Evolutionary conservation across 208 protist species (phyloP).

Genomic region (Crithidia acanthocephali): DNA sequence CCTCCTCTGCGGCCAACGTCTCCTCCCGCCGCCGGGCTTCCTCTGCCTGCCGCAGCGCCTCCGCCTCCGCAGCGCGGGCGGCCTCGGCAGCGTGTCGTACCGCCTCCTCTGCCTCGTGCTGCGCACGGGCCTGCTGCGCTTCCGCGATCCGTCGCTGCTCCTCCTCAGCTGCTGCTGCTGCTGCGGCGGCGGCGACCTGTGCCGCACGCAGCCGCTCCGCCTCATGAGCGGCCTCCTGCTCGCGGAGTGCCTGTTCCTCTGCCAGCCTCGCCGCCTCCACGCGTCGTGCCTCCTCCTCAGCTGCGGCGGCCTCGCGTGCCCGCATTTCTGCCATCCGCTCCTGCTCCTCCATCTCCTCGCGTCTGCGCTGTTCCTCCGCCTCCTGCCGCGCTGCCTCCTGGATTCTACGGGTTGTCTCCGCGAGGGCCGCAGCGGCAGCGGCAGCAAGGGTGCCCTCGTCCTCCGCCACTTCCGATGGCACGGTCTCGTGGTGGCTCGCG

Average conservation of each 20-base stretch:
- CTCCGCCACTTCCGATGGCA: not conserved
- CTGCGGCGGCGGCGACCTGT: no score
- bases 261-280: not conserved
- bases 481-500: not conserved
- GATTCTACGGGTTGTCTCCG: not conserved
- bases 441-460: not conserved
- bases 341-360: constrained; percentile 1
- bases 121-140: constrained; percentile 7
- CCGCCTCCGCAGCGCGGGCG: constrained; percentile 10
- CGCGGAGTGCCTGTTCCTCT: not conserved
- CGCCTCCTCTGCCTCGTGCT: constrained; percentile 2
- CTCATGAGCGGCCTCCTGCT: no score
- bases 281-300: not conserved
- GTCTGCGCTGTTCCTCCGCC: not conserved
- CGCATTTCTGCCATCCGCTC: not conserved
- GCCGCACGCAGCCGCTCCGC: no score
- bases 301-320: not conserved
- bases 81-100: not conserved
- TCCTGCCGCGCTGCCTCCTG: constrained; percentile 1
- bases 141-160: not conserved
- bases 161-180: not conserved
- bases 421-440: not conserved
- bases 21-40: not conserved
- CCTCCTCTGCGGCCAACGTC: not conserved
- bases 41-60: not conserved